Base-by-base conservation (phyloP, 2,329 filamentous ascomycete species). In the Daldinia eschscholtzii region DNA sequence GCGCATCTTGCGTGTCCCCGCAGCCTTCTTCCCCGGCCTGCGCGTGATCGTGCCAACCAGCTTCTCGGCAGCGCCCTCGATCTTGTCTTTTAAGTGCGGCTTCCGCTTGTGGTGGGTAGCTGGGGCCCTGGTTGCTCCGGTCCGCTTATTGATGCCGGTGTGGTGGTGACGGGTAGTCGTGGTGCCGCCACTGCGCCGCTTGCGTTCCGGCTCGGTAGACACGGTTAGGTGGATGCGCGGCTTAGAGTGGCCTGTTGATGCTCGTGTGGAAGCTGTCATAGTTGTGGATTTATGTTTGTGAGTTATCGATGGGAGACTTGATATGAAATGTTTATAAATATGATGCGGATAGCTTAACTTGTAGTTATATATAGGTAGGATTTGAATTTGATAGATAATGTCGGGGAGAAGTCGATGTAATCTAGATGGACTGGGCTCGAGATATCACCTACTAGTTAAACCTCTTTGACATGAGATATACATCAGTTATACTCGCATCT, bases 91-190 rank as follows among this genome's bases (percentile, higher is more conserved):
- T 9, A 76, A 67, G 57, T 73, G 72, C 12, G 73, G 70, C 71
- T 76, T 75, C 41, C 75, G 74, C 70, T 76, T 75, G 67, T 76
- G 75, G 63, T 76, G 75, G 35, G 70, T 71, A 50, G 69, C 70
- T 1, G 74, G 68, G 5, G 72, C 67, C 6, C 64, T 65, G 56
- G 72, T 73, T 3, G 55, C 39, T 6, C 48, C 52, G n/a, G 52
- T 35, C 52, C 67, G 64, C 61, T 73, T 74, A 26, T 61, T 72
- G 53, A 71, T 66, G 15, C 68, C 72, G 41, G 65, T 63, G 52
- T 23, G 61, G 53, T 67, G 10, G 61, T 61, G 39, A 35, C 68
- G 59, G 12, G 50, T 41, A 13, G 33, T 39, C 1, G 66, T 65
- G 15, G 64, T 72, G 26, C 23, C 48, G 33, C 64, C 68, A 37